Conservation (phyloP, 306 rosid genomes). For the Medicago lupulina region DNA sequence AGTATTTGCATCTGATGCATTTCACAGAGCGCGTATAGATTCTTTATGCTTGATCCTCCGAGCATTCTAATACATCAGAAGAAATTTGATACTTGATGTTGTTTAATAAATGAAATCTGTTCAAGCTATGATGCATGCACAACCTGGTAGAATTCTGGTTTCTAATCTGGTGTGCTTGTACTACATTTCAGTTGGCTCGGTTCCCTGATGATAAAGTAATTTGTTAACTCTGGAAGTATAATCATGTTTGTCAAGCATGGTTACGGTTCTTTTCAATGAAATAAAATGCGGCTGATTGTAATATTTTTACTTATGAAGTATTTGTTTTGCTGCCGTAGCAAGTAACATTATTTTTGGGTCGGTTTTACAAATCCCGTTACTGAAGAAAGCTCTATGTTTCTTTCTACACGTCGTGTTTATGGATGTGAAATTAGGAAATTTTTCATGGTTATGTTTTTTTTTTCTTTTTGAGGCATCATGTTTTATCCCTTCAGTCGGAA, state of each 20-base stretch:
- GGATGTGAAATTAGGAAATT: not conserved
- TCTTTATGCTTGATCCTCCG: conserved; percentile 38
- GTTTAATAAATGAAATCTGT: conserved; percentile 31
- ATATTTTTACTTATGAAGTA: not conserved
- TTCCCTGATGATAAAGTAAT: not conserved
- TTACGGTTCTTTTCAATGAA: not conserved
- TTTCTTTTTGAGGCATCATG: too few relatives aligned
- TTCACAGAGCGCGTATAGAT: conserved; percentile 7
- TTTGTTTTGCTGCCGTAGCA: not conserved
- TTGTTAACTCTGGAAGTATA: not conserved
- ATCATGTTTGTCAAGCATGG: conserved; percentile 1
- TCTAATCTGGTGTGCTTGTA: conserved; percentile 17
- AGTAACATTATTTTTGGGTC: not conserved
- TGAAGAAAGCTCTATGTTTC: not conserved
- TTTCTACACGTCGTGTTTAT: not conserved
- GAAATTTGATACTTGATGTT: conserved; percentile 35
- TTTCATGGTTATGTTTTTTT: not conserved
- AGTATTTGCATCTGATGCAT: conserved; percentile 24
- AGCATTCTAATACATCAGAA: conserved; percentile 41
- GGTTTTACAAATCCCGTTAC: not conserved
- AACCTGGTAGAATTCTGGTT: conserved; percentile 20
- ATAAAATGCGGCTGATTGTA: conserved; percentile 18
- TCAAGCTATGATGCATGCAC: conserved; percentile 35
- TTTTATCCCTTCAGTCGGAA: too few relatives aligned
- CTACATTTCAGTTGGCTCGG: conserved; percentile 14